phyloP scores from a whole-genome alignment of 768 basidiomycete species.

The Leccinum subgranulosum region DNA sequence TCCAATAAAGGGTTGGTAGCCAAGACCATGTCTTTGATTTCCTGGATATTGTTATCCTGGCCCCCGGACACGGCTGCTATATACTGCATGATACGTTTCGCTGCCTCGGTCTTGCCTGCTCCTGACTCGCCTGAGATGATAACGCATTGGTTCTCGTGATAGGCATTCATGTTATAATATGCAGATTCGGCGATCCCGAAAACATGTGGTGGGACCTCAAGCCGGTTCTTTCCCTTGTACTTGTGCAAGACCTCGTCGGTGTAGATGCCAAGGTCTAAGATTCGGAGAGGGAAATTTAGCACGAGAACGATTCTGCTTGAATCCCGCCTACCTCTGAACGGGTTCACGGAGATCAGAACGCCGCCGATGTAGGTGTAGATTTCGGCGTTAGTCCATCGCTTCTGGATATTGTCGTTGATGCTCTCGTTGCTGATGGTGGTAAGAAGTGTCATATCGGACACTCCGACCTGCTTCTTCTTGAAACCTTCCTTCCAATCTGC shows the following conservation, averaged over 20 bases:
- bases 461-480: slow-evolving; percentile 99
- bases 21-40: slow-evolving; percentile 99
- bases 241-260: slow-evolving; percentile 81
- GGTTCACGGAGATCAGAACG: slow-evolving; percentile 98
- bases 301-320: not conserved
- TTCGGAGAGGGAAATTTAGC: slow-evolving; percentile 5
- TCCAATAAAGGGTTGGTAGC: slow-evolving; percentile 97
- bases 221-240: slow-evolving; percentile 95
- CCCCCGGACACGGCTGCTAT: slow-evolving; percentile 95
- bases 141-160: slow-evolving; percentile 99
- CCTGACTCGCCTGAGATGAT: slow-evolving; percentile 99
- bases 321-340: slow-evolving; percentile 74
- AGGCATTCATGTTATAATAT: slow-evolving; percentile 99
- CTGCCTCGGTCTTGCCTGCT: slow-evolving; percentile 98
- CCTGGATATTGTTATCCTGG: slow-evolving; percentile 86
- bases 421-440: slow-evolving; percentile 96
- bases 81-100: slow-evolving; percentile 99
- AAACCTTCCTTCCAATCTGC: slow-evolving; percentile 99
- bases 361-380: slow-evolving; percentile 99
- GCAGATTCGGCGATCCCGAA: slow-evolving; percentile 95
- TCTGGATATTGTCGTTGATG: slow-evolving; percentile 97
- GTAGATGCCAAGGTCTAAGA: slow-evolving; percentile 92
- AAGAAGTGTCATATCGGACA: slow-evolving; percentile 97
- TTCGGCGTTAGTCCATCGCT: slow-evolving; percentile 91
- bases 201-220: slow-evolving; percentile 97